Percentiles rank a stretch among this genome's conserved stretches.
Evolutionary conservation across 139 green algal genomes (phyloP).

Genomic region (Zygnema cylindricum): DNA sequence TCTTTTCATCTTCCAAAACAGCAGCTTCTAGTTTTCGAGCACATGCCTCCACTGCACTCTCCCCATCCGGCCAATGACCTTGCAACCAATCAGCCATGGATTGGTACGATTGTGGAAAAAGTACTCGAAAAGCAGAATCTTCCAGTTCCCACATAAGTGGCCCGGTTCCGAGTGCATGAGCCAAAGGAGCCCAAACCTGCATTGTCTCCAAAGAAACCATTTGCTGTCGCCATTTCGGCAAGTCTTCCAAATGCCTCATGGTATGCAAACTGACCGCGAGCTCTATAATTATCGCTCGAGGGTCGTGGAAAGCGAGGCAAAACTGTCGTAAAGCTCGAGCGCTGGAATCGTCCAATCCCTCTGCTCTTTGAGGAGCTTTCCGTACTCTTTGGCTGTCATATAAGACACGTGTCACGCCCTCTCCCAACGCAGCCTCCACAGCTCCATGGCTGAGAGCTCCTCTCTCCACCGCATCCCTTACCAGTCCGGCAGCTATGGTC

Average conservation of each 20-base stretch:
- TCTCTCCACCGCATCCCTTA: conserved; percentile 74
- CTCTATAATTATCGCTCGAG: conserved; percentile 82
- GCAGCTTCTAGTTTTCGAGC: conserved; percentile 68
- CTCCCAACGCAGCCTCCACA: conserved; percentile 75
- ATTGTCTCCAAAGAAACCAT: conserved; percentile 79
- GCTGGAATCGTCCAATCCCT: conserved; percentile 83
- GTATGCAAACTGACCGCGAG: conserved; percentile 76
- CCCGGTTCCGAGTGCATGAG: conserved; percentile 51
- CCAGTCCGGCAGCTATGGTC: conserved; percentile 81
- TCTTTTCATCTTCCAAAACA: conserved; percentile 64
- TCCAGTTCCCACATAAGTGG: conserved; percentile 61
- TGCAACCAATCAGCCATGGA: conserved; percentile 75
- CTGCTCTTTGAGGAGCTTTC: conserved; percentile 70
- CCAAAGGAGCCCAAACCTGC: conserved; percentile 71
- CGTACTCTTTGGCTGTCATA: conserved; percentile 68
- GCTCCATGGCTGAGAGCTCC: conserved; percentile 63
- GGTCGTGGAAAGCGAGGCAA: conserved; percentile 85
- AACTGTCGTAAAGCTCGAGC: conserved; percentile 84
- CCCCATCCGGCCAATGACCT: conserved; percentile 59
- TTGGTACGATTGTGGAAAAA: conserved; percentile 85
- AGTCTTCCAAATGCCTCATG: conserved; percentile 68
- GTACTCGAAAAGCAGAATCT: conserved; percentile 68
- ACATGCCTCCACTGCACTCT: conserved; percentile 66
- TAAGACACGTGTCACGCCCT: conserved; percentile 28
- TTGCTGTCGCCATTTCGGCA: conserved; percentile 55